These are phyloP conservation scores for Lagerstroemia speciosa DNA, from an alignment of 345 rosid species.

Conservation along the genomic window DNA sequence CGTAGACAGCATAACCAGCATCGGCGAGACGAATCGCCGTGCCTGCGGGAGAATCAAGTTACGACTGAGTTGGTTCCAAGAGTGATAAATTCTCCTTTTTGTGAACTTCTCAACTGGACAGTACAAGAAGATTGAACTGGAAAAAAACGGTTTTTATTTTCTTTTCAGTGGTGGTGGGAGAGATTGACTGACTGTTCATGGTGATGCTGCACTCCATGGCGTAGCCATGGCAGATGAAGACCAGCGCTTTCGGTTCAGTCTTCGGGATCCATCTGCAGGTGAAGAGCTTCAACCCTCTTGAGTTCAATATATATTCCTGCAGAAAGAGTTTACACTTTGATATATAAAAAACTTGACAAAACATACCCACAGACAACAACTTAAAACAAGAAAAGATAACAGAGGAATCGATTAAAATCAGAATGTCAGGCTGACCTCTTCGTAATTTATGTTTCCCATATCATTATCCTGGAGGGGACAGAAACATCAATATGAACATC, in stretches of 20 bases:
- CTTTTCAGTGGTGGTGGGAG: not conserved
- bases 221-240: slow-evolving; percentile 85
- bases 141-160: not conserved
- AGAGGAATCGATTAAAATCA: not conserved
- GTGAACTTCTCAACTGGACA: not conserved
- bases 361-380: not conserved
- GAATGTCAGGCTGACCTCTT: slow-evolving; percentile 11
- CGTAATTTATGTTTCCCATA: slow-evolving; percentile 1
- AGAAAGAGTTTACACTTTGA: not conserved
- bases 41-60: slow-evolving; percentile 25
- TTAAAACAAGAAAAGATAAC: not conserved
- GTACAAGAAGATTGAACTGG: not conserved
- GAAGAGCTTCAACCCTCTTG: slow-evolving; percentile 58
- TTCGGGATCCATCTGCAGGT: slow-evolving; percentile 72
- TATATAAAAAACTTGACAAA: not conserved
- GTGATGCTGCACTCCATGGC: slow-evolving; percentile 95
- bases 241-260: slow-evolving; percentile 58
- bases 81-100: not conserved
- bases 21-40: slow-evolving; percentile 55
- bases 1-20: slow-evolving; percentile 60
- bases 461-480: slow-evolving; percentile 8
- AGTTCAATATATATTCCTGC: slow-evolving; percentile 51
- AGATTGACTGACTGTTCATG: slow-evolving; percentile 55
- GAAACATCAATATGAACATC: not conserved
- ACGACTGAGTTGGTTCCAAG: not conserved